phyloP scores from a whole-genome alignment of 176 grass and related monocot genomes.

The Phyllostachys edulis region DNA sequence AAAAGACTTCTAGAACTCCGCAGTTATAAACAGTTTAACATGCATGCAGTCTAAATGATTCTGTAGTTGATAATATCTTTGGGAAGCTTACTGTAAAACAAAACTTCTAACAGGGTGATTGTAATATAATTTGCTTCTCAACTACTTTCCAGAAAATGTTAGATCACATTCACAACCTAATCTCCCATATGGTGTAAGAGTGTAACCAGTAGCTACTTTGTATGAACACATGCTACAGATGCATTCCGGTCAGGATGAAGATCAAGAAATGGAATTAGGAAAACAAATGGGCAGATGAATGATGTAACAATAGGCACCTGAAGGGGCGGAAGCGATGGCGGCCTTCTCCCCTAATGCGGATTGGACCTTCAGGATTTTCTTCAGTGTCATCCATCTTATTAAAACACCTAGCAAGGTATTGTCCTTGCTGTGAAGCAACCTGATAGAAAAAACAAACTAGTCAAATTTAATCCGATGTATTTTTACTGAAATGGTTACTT shows the following conservation, averaged over 20 bases:
- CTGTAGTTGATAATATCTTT: neutral
- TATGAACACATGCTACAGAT: neutral
- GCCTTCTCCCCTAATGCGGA: slow-evolving; percentile 72
- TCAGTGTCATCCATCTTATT: slow-evolving; percentile 82
- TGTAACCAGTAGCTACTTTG: neutral
- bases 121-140: neutral
- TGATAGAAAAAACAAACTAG: slow-evolving; percentile 35
- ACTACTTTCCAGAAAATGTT: neutral
- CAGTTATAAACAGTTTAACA: neutral
- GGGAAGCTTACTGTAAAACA: neutral
- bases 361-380: slow-evolving; percentile 88
- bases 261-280: neutral
- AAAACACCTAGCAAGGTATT: slow-evolving; percentile 86
- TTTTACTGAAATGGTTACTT: neutral
- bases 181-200: neutral
- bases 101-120: neutral
- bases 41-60: neutral
- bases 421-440: slow-evolving; percentile 93
- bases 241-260: neutral
- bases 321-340: slow-evolving; percentile 91
- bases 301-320: slow-evolving; percentile 45
- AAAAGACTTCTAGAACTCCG: neutral
- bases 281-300: neutral
- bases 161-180: neutral
- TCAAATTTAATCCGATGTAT: neutral